These are phyloP conservation scores for Amanita subjunquillea DNA, from an alignment of 768 basidiomycete species.

Conservation along the genomic window DNA sequence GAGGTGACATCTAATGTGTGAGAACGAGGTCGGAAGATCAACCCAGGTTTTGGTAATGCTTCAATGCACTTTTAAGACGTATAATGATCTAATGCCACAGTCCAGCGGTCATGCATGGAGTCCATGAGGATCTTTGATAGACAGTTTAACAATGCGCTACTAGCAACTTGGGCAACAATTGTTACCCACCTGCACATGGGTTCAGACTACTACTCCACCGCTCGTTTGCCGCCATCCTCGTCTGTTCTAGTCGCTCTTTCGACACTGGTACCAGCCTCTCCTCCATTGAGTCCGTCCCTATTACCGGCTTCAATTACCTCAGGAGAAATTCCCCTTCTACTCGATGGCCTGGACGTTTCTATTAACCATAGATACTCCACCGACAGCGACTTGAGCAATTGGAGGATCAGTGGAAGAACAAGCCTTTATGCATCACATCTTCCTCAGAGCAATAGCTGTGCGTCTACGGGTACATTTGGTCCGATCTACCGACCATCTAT, in stretches of 20 bases:
- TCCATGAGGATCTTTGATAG: no score
- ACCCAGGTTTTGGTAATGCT: no score
- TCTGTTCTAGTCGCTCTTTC: conserved; percentile 24
- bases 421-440: background rate
- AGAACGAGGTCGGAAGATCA: no score
- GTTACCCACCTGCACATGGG: background rate
- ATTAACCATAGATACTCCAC: conserved; percentile 1
- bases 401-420: conserved; percentile 5
- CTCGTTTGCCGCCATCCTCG: conserved; percentile 9
- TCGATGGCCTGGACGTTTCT: conserved; percentile 20
- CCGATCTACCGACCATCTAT: conserved; percentile 10
- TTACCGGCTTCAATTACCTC: conserved; percentile 28
- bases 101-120: no score
- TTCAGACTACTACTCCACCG: conserved; percentile 8
- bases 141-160: no score
- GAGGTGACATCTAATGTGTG: background rate
- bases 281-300: conserved; percentile 28
- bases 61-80: no score
- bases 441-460: conserved; percentile 3
- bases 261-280: conserved; percentile 33
- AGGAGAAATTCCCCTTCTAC: conserved; percentile 41
- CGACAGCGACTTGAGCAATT: background rate
- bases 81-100: no score
- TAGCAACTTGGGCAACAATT: no score
- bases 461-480: conserved; percentile 18